phyloP scores from a whole-genome alignment of 495 filamentous ascomycete species.

The Recurvomyces mirabilis region DNA sequence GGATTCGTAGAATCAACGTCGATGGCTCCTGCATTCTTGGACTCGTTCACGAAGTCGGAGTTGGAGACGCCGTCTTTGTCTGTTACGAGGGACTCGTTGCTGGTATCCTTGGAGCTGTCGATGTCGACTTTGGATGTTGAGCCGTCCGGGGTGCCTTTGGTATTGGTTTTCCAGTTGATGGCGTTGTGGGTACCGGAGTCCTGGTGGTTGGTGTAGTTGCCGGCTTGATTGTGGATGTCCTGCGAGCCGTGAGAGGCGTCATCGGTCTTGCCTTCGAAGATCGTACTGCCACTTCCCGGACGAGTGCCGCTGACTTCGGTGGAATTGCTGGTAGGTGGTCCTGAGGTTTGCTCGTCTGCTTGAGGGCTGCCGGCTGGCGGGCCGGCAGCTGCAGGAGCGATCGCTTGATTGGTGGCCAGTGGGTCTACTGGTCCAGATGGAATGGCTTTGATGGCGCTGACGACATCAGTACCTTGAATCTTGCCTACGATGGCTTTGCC shows the following conservation, averaged over 20 bases:
- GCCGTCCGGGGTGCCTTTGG: background rate
- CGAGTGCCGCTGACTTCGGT: too few relatives aligned
- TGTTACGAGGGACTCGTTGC: background rate
- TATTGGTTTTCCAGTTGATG: background rate
- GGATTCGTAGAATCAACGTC: background rate
- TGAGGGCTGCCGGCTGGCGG: too few relatives aligned
- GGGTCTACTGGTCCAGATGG: background rate
- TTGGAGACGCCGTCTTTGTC: background rate
- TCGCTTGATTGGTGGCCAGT: too few relatives aligned
- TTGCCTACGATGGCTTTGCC: background rate
- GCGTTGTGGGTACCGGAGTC: background rate
- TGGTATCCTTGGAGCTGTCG: background rate
- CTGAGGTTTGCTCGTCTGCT: too few relatives aligned
- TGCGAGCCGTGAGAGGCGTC: background rate
- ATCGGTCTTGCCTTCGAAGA: background rate
- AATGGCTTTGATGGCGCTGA: background rate
- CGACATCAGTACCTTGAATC: background rate
- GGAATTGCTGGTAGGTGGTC: background rate
- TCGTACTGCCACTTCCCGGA: background rate
- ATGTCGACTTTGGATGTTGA: background rate
- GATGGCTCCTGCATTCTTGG: background rate
- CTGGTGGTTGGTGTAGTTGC: constrained; percentile 3
- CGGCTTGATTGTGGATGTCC: background rate
- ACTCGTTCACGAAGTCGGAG: background rate
- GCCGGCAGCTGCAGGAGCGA: too few relatives aligned